These are phyloP conservation scores for Boletus sp. DNA, from an alignment of 1,284 basidiomycete genomes.

Conservation along the genomic window DNA sequence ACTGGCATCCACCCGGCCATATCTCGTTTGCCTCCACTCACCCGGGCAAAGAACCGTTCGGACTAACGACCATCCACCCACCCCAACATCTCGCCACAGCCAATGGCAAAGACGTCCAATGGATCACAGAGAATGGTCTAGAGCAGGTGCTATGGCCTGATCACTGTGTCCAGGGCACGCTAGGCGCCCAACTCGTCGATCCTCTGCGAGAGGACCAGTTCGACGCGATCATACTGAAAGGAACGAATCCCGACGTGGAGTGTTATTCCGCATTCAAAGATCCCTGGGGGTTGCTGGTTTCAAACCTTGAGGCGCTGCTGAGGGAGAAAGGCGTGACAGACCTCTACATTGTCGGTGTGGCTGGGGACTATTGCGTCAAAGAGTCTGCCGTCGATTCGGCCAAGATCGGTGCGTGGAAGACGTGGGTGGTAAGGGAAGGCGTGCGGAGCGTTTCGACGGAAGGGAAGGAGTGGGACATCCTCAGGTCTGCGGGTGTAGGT, in stretches of 20 bases:
- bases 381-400: constrained; percentile 44
- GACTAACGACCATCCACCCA: constrained; percentile 38
- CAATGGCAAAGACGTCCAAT: constrained; percentile 16
- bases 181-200: constrained; percentile 41
- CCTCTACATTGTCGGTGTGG: constrained; percentile 46
- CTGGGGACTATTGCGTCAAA: constrained; percentile 53
- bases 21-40: constrained; percentile 49
- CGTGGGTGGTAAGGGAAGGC: constrained; percentile 47
- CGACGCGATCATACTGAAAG: constrained; percentile 43
- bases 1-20: constrained; percentile 47
- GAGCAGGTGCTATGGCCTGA: constrained; percentile 51
- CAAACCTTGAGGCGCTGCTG: constrained; percentile 37
- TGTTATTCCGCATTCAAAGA: constrained; percentile 53
- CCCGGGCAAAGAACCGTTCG: constrained; percentile 31
- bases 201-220: constrained; percentile 38
- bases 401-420: constrained; percentile 36
- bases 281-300: constrained; percentile 40
- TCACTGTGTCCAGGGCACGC: constrained; percentile 45
- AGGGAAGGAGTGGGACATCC: constrained; percentile 37
- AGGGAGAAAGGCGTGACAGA: constrained; percentile 40
- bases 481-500: constrained; percentile 31
- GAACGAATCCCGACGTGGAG: constrained; percentile 42
- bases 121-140: constrained; percentile 27
- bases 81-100: constrained; percentile 33
- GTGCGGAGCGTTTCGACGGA: constrained; percentile 36